phyloP scores from a whole-genome alignment of 1,139 yeast species.

The Yamadazyma sp. region DNA sequence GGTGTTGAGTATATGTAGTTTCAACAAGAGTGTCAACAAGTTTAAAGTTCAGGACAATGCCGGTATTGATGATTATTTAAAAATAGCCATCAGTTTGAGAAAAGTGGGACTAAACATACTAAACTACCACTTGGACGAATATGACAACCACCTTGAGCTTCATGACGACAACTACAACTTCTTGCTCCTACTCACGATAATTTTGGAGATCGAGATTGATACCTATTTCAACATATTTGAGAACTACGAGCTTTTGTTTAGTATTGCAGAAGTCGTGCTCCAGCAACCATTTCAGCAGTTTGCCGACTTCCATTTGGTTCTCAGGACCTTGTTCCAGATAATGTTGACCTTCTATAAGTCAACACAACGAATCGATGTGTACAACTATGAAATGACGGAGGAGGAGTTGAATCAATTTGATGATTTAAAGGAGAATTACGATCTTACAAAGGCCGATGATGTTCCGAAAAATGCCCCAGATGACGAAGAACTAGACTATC shows the following conservation, averaged over 20 bases:
- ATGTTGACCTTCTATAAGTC: slow-evolving; percentile 36
- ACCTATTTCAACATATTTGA: slow-evolving; percentile 40
- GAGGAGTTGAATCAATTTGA: slow-evolving; percentile 30
- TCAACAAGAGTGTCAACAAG: slow-evolving; percentile 18
- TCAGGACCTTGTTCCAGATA: slow-evolving; percentile 25
- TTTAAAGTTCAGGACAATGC: slow-evolving; percentile 11
- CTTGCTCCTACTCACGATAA: slow-evolving; percentile 28
- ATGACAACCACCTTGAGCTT: slow-evolving; percentile 30
- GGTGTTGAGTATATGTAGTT: slow-evolving; percentile 30
- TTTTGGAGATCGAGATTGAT: slow-evolving; percentile 41
- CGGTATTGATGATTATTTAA: slow-evolving; percentile 27
- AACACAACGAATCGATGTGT: slow-evolving; percentile 39
- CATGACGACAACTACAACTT: slow-evolving; percentile 22
- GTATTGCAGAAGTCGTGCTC: slow-evolving; percentile 34
- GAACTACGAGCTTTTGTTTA: slow-evolving; percentile 42
- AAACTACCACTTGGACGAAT: slow-evolving; percentile 45
- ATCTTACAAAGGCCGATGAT: slow-evolving; percentile 22
- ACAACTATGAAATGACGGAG: slow-evolving; percentile 38
- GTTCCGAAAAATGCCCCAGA: too few relatives aligned
- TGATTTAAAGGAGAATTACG: slow-evolving; percentile 38
- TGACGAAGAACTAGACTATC: slow-evolving; percentile 5
- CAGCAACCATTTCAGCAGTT: slow-evolving; percentile 14
- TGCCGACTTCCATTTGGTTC: neutral
- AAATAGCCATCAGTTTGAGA: slow-evolving; percentile 36
- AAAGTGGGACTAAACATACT: slow-evolving; percentile 36